A percentile compares a stretch with the other conserved stretches of the same genome.
Evolutionary conservation across 805 yeast genomes (phyloP).

Genomic region (Candida michaelii): DNA sequence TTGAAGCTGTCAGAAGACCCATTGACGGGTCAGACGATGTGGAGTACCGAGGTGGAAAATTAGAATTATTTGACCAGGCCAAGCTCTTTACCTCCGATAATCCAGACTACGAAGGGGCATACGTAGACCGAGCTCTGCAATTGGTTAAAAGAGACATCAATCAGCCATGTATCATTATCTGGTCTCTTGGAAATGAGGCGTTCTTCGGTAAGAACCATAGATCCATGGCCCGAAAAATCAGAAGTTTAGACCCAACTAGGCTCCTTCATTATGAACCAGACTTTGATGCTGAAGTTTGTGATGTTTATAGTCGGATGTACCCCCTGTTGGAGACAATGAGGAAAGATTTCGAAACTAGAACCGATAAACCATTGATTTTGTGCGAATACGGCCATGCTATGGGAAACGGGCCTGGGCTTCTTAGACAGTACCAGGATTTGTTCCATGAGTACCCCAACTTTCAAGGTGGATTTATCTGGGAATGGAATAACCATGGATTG

Average conservation of each 20-base stretch:
- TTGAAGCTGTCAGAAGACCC: conserved; percentile 16
- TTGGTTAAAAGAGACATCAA: conserved; percentile 32
- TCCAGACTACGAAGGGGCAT: conserved; percentile 30
- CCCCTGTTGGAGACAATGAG: conserved; percentile 21
- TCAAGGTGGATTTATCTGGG: conserved; percentile 42
- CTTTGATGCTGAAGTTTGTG: conserved; percentile 23
- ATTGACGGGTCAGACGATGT: conserved; percentile 11
- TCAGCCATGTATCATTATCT: conserved; percentile 33
- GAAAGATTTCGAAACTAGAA: conserved; percentile 16
- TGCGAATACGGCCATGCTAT: conserved; percentile 41
- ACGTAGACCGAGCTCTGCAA: conserved; percentile 31
- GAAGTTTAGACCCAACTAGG: conserved; percentile 24
- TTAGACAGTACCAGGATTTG: conserved; percentile 30
- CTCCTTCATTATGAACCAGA: conserved; percentile 39
- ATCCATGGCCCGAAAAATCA: conserved; percentile 25
- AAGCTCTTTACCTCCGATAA: conserved; percentile 28
- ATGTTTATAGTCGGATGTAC: conserved; percentile 34
- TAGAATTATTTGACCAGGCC: conserved; percentile 16
- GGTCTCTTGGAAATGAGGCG: conserved; percentile 42
- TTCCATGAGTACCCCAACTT: conserved; percentile 26
- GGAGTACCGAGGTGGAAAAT: conserved; percentile 14
- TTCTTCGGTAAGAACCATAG: conserved; percentile 33
- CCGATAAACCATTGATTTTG: conserved; percentile 28
- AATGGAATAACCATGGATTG: conserved; percentile 41
- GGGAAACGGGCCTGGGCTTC: conserved; percentile 40